These are phyloP conservation scores for Picochlorum sp. DNA, from an alignment of 139 green algal genomes.

Conservation along the genomic window DNA sequence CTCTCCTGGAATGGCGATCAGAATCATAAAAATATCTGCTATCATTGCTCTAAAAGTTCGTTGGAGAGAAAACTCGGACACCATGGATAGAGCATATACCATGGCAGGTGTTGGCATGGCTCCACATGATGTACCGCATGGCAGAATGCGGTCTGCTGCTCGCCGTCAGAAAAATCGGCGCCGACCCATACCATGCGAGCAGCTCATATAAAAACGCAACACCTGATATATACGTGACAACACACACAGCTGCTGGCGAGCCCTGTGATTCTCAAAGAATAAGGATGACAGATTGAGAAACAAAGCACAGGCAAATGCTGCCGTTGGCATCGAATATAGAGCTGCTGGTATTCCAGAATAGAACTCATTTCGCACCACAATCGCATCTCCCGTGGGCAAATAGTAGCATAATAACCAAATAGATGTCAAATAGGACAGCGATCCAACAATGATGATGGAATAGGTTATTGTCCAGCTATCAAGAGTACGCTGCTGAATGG, in stretches of 20 bases:
- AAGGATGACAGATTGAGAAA: slow-evolving; percentile 44
- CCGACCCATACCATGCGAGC: slow-evolving; percentile 20
- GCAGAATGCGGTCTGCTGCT: slow-evolving; percentile 17
- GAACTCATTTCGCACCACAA: slow-evolving; percentile 8
- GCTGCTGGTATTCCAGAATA: slow-evolving; percentile 12
- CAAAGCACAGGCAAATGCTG: slow-evolving; percentile 42
- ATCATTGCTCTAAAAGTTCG: slow-evolving; percentile 12
- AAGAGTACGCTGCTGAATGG: no score
- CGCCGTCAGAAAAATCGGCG: slow-evolving; percentile 22
- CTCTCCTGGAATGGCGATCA: slow-evolving; percentile 25
- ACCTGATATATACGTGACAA: slow-evolving; percentile 37
- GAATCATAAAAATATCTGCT: slow-evolving; percentile 42
- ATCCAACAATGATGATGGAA: no score
- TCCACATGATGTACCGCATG: slow-evolving; percentile 44
- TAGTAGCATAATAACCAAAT: slow-evolving; percentile 25
- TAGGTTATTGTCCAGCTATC: no score
- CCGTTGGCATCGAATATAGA: slow-evolving; percentile 31
- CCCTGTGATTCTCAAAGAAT: slow-evolving; percentile 33
- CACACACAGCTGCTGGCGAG: slow-evolving; percentile 41
- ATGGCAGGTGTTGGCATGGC: slow-evolving; percentile 47
- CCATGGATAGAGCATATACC: slow-evolving; percentile 42
- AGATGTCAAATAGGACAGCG: neutral
- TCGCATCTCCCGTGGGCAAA: neutral
- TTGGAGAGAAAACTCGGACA: slow-evolving; percentile 27
- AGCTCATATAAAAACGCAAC: slow-evolving; percentile 43